phyloP scores from a whole-genome alignment of 305 asterid species.

The Plantago coronopus region DNA sequence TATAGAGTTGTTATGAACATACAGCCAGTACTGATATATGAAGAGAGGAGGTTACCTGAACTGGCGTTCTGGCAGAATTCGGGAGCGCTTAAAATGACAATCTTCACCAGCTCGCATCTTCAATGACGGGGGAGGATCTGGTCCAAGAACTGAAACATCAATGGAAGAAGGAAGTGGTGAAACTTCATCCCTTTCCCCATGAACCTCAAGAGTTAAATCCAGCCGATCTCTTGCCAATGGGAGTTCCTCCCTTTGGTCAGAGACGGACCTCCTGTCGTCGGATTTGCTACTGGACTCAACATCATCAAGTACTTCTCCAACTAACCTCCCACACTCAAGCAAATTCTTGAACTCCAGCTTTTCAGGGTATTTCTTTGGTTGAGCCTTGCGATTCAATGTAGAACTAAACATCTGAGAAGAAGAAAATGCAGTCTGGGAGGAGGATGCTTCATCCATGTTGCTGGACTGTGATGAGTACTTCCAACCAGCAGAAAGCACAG shows the following conservation, averaged over 20 bases:
- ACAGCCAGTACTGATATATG: constrained; percentile 3
- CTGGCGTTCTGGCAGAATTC: constrained; percentile 38
- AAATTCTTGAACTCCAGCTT: constrained; percentile 53
- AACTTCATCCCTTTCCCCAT: constrained; percentile 33
- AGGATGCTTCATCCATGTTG: constrained; percentile 26
- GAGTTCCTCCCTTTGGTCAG: constrained; percentile 38
- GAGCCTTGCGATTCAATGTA: constrained; percentile 25
- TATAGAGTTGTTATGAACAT: background rate
- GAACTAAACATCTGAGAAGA: constrained; percentile 33
- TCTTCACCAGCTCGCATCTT: constrained; percentile 30
- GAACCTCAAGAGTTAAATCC: constrained; percentile 62
- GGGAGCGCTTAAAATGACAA: constrained; percentile 44
- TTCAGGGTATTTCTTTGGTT: constrained; percentile 31
- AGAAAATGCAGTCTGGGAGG: constrained; percentile 46
- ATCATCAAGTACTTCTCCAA: constrained; percentile 54
- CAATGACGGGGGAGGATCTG: constrained; percentile 37
- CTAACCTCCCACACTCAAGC: constrained; percentile 61
- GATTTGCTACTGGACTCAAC: constrained; percentile 24
- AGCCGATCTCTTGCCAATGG: constrained; percentile 44
- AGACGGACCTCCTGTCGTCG: constrained; percentile 27
- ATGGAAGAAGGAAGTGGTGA: constrained; percentile 50
- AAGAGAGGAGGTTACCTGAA: constrained; percentile 56
- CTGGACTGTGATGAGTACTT: constrained; percentile 38
- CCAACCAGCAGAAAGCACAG: constrained; percentile 72
- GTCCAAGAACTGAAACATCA: constrained; percentile 50